Conservation (phyloP, 1,284 basidiomycete species). For the Rhodofomes roseus region DNA sequence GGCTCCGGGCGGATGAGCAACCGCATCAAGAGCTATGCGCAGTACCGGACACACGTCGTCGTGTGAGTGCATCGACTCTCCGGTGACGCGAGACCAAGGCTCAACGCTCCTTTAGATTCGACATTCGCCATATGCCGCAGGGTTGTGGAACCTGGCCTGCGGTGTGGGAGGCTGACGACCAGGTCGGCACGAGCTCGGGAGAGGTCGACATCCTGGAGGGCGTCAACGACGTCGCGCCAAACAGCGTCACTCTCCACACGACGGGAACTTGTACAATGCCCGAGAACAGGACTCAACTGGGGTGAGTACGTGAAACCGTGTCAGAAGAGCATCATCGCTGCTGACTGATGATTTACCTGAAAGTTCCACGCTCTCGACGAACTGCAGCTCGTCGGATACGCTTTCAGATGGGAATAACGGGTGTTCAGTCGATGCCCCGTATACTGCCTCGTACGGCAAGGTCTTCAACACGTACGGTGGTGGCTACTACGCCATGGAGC, state of each 20-base stretch:
- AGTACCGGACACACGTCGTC: slow-evolving; percentile 52
- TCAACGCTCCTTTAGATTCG: slow-evolving; percentile 29
- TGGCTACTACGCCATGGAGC: slow-evolving; percentile 58
- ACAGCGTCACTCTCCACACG: slow-evolving; percentile 54
- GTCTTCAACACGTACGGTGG: slow-evolving; percentile 59
- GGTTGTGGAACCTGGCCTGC: slow-evolving; percentile 67
- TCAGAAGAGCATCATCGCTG: no score
- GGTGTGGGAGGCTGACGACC: slow-evolving; percentile 42
- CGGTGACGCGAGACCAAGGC: no score
- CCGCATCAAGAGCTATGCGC: slow-evolving; percentile 46
- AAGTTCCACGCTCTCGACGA: slow-evolving; percentile 13
- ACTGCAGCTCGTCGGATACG: slow-evolving; percentile 25
- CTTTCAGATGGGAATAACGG: slow-evolving; percentile 51
- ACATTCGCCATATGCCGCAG: slow-evolving; percentile 54
- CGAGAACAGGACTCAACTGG: slow-evolving; percentile 16
- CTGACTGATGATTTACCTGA: neutral
- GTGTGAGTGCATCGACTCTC: slow-evolving; percentile 56
- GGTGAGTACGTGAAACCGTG: slow-evolving; percentile 16
- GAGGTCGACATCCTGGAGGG: slow-evolving; percentile 44
- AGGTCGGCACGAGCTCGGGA: slow-evolving; percentile 29
- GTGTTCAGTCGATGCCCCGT: slow-evolving; percentile 53
- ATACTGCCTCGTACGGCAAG: slow-evolving; percentile 51
- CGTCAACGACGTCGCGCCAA: slow-evolving; percentile 46
- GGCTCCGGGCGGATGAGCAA: slow-evolving; percentile 62
- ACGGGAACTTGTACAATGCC: slow-evolving; percentile 39